These are phyloP conservation scores for Fusarium sp. DNA, from an alignment of 2,329 filamentous ascomycete species.

Conservation along the genomic window DNA sequence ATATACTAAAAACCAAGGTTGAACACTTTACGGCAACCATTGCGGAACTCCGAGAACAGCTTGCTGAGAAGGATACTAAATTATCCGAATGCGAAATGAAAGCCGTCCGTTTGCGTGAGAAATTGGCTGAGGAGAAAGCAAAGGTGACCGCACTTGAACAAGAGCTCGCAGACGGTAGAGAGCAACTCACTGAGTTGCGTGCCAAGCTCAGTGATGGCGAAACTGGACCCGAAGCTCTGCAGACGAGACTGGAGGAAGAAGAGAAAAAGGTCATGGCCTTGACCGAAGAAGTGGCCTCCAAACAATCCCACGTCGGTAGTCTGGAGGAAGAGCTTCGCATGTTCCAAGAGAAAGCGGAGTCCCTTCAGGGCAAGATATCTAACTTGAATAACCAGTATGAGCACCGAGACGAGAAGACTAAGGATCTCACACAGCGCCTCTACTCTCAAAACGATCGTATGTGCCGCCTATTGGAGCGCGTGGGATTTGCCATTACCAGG, in stretches of 20 bases:
- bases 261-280: constrained; percentile 76
- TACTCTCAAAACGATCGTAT: constrained; percentile 87
- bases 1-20: constrained; percentile 71
- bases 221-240: constrained; percentile 81
- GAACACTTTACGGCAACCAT: constrained; percentile 67
- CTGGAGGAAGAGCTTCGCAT: constrained; percentile 80
- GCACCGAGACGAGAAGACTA: constrained; percentile 76
- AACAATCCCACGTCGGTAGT: constrained; percentile 79
- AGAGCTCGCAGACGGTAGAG: constrained; percentile 71
- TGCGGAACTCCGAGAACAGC: constrained; percentile 66
- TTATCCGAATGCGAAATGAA: constrained; percentile 63
- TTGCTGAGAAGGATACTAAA: constrained; percentile 63
- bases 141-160: constrained; percentile 64
- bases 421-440: constrained; percentile 84
- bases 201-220: constrained; percentile 83
- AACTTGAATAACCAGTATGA: constrained; percentile 69
- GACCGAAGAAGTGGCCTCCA: constrained; percentile 75
- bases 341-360: constrained; percentile 72
- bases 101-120: constrained; percentile 64
- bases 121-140: constrained; percentile 63
- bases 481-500: constrained; percentile 84
- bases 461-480: constrained; percentile 82
- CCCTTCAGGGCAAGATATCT: constrained; percentile 62
- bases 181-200: constrained; percentile 75
- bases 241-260: constrained; percentile 78